Base-by-base conservation (phyloP, 495 filamentous ascomycete species). In the Parachaetomium inaequale region DNA sequence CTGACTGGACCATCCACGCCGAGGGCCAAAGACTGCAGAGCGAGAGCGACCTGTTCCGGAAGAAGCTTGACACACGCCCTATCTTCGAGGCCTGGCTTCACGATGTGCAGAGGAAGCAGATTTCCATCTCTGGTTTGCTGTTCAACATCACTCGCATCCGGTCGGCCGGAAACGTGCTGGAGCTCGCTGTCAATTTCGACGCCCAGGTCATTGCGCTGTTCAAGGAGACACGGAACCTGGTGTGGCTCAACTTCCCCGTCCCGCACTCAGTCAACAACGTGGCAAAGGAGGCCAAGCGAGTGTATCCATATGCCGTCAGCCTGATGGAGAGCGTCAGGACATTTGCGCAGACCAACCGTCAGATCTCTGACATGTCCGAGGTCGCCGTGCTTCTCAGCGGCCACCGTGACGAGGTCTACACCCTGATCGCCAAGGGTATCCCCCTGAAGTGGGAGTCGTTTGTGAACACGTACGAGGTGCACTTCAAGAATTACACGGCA, bases 271-370 rank as follows among this genome's bases (percentile, higher is more conserved):
- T 99, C 68, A 96, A 87, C 81, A 98, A 91, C 65, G 88, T 95
- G 63, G 95, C 94, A 3, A 98, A 96, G 74, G 94, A 98, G 69
- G 95, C 94, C 1, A 96, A 95, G 72, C 84, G 93, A 40, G 94
- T 98, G 11, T 99, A 99, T 69, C 94, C 94, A 2, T 98, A 93
- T 70, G 94, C 94, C 21, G 92, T 98, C 59, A 97, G 92, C 68
- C 74, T 99, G 67, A 99, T 99, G 93, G 94, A 99, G 76, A 96
- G 89, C 68, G 89, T 96, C 11, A 85, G 92, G 51, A 97, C 91
- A 0, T 86, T 93, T 68, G 80, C 89, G 4, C 94, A 99, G 75
- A 96, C 91, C 1, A 88, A 83, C 60, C 87, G 89, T 23, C 84
- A 85, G 54, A 96, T 99, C 59, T 74, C 79, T 21, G 84, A 88